Percentiles rank a stretch among this genome's conserved stretches.
Evolutionary conservation across 2,329 filamentous ascomycete genomes (phyloP).

Genomic region (Penicillium digitatum): DNA sequence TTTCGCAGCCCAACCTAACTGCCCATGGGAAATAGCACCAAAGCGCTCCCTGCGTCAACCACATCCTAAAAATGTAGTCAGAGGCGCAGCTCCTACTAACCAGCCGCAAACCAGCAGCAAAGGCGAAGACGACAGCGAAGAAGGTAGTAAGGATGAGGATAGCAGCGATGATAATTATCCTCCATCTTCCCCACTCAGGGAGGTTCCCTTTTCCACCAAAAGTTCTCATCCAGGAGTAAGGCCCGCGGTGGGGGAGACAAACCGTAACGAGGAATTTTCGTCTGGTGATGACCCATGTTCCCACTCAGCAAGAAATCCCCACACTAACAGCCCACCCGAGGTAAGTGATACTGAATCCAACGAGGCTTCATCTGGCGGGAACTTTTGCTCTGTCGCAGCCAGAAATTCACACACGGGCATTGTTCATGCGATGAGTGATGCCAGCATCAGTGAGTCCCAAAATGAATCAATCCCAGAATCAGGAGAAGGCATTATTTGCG

Average conservation of each 20-base stretch:
- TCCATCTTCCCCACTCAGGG: neutral
- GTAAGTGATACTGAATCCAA: neutral
- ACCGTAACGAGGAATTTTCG: neutral
- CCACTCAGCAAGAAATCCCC: neutral
- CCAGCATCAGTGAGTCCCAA: neutral
- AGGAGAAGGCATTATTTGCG: too few species aligned
- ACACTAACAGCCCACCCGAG: neutral
- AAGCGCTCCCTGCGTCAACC: neutral
- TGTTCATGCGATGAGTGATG: neutral
- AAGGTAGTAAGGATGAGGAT: too few species aligned
- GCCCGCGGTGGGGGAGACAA: neutral
- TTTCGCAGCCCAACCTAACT: neutral
- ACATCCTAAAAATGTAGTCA: neutral
- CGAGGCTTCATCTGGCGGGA: neutral
- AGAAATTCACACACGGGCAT: neutral
- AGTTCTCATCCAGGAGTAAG: neutral
- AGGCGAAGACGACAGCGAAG: neutral
- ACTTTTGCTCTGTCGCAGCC: neutral
- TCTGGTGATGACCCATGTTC: neutral
- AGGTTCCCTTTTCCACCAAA: neutral
- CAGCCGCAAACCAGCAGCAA: neutral
- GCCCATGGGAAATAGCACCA: neutral
- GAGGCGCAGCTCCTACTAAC: neutral
- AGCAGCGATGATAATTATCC: neutral
- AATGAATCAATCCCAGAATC: neutral